Conservation (phyloP, 257 asterid species). For the Ligustrum vulgare region DNA sequence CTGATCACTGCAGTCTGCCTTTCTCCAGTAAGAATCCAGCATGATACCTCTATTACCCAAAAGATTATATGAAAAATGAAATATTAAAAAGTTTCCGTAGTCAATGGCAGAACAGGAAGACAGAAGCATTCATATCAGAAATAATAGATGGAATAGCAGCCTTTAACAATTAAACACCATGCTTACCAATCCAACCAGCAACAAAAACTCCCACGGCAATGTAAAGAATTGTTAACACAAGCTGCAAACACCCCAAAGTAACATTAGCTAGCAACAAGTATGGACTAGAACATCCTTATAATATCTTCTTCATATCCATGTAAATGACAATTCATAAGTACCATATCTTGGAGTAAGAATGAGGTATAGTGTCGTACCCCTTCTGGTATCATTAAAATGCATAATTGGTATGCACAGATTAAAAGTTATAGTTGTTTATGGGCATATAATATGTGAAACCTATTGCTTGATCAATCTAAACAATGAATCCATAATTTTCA, state of each 20-base stretch:
- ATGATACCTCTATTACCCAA: slow-evolving; percentile 80
- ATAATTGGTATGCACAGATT: background rate
- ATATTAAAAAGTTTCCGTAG: slow-evolving; percentile 20
- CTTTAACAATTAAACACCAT: slow-evolving; percentile 15
- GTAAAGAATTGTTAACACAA: slow-evolving; percentile 68
- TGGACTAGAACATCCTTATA: slow-evolving; percentile 9
- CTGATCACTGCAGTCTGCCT: slow-evolving; percentile 99
- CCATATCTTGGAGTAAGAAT: background rate
- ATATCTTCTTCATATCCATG: background rate
- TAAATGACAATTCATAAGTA: background rate
- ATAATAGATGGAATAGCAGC: slow-evolving; percentile 18
- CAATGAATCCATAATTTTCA: background rate
- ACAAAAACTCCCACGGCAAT: slow-evolving; percentile 92
- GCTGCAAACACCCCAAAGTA: slow-evolving; percentile 63
- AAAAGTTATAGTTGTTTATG: background rate
- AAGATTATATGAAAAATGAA: slow-evolving; percentile 15
- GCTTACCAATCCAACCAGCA: slow-evolving; percentile 99
- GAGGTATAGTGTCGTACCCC: background rate
- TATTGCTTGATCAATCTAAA: background rate
- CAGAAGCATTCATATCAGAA: too few species aligned
- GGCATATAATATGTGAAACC: background rate
- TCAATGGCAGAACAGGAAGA: slow-evolving; percentile 12
- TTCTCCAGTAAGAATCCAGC: slow-evolving; percentile 99
- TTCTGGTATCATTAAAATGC: background rate
- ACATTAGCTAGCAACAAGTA: slow-evolving; percentile 27